Base-by-base conservation (phyloP, 768 basidiomycete genomes). In the Aureoboletus auriporus region DNA sequence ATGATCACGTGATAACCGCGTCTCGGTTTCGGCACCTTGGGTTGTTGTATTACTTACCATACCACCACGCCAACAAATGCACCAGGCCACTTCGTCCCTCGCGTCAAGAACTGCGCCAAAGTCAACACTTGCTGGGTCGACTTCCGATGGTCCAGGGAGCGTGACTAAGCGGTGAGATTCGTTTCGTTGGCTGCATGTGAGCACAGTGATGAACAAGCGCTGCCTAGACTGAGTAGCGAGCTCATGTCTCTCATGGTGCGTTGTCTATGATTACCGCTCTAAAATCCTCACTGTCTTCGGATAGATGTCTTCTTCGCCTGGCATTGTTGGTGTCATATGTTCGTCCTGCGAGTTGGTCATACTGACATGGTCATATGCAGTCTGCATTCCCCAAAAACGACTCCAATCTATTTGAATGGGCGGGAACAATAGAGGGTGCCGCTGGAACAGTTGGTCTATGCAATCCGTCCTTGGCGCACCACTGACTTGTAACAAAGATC, bases 341-440 rank as follows among this genome's bases (percentile, higher is more conserved):
- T 29, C 28, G 27, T 11, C 30, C 34, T 8, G 4, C 16, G 30
- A 1, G 38, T 35, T 13, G 28, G 23, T 17, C 27, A 42, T 29
- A 33, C 38, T 50, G 20, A 23, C n/a, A 49, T 13, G 17, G 8
- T 26, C 13, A 23, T 49, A 20, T 8, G 6, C 56, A 92, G 90
- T 91, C 91, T 41, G 92, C 92, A 7, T 93, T 93, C 65, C 92
- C 92, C 1, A 91, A 86, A 62, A 82, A 80, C 51, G 91, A 94
- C 50, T 79, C 84, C 10, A 92, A 90, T 66, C 72, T 94, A 12
- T 91, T 91, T 53, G 90, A 93, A 61, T 94, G 92, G 92, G 77
- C 81, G 5, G 92, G 91, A 7, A 90, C 89, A 37, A 87, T 94
- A 60, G 88, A 89, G 60, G 92, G 92, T 0, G 80, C 89, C 1